Percentiles rank a stretch among this genome's conserved stretches.
Evolutionary conservation across 2,329 filamentous ascomycete species (phyloP).

Genomic region (Moelleriella libera): DNA sequence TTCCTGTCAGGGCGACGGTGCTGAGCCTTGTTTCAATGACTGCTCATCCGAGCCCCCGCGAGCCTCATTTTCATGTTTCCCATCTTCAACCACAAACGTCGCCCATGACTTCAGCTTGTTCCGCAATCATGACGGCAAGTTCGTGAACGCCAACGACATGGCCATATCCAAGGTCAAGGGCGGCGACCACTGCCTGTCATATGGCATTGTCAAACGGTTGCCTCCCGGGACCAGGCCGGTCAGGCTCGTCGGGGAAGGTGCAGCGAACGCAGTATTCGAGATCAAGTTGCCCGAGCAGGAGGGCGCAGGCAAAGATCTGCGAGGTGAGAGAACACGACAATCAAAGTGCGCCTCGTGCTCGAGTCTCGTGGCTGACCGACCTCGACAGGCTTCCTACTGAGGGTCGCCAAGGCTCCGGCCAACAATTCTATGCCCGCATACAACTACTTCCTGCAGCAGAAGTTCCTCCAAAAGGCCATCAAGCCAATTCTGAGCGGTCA

Average conservation of each 20-base stretch:
- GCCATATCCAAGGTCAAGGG: constrained; percentile 9
- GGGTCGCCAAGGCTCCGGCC: constrained; percentile 22
- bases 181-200: constrained; percentile 3
- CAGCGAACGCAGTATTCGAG: constrained; percentile 63
- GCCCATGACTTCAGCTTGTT: constrained; percentile 1
- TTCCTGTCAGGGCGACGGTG: constrained; percentile 8
- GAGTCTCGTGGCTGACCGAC: not conserved
- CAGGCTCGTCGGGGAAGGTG: constrained; percentile 49
- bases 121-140: constrained; percentile 8
- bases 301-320: constrained; percentile 15
- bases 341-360: not conserved
- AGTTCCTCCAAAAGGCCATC: constrained; percentile 20
- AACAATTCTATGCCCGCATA: constrained; percentile 16
- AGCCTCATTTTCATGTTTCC: constrained; percentile 5
- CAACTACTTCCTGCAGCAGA: constrained; percentile 22
- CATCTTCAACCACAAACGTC: constrained; percentile 4
- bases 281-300: constrained; percentile 27
- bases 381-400: constrained; percentile 18
- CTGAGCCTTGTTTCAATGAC: constrained; percentile 7
- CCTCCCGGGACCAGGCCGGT: constrained; percentile 18
- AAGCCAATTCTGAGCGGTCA: constrained; percentile 18
- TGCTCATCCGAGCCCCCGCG: constrained; percentile 6
- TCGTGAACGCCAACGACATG: constrained; percentile 11
- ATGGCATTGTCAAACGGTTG: constrained; percentile 15
- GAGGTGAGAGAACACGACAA: constrained; percentile 15